phyloP scores from a whole-genome alignment of 371 early-diverging fungal genomes.

The Mortierella sp. region DNA sequence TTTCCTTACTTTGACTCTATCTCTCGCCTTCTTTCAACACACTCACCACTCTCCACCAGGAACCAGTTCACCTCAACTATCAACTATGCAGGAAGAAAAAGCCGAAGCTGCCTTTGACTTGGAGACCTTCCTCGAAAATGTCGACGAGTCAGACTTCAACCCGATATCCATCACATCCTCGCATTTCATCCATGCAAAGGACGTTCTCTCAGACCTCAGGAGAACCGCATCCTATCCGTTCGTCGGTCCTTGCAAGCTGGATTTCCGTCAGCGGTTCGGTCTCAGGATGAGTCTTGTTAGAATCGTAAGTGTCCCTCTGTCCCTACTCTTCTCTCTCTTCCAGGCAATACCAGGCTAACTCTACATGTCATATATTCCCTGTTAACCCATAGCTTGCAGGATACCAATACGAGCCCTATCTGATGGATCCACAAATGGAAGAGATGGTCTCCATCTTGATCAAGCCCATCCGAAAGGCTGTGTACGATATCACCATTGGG shows the following conservation, averaged over 20 bases:
- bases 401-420: conserved; percentile 90
- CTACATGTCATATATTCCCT: no score
- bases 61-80: no score
- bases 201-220: conserved; percentile 32
- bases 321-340: no score
- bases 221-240: conserved; percentile 13
- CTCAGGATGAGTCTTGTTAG: conserved; percentile 13
- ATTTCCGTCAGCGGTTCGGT: conserved; percentile 22
- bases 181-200: conserved; percentile 21
- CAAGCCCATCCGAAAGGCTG: conserved; percentile 61
- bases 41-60: not conserved
- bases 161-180: conserved; percentile 30
- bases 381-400: conserved; percentile 61
- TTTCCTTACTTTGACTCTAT: no score
- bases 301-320: not conserved
- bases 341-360: not conserved
- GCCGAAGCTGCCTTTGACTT: conserved; percentile 17
- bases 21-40: not conserved
- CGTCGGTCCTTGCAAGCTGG: conserved; percentile 27
- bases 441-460: conserved; percentile 75
- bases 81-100: conserved; percentile 11
- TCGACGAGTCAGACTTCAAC: conserved; percentile 2
- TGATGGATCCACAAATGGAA: conserved; percentile 89
- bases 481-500: conserved; percentile 52
- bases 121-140: conserved; percentile 29